Evolutionary conservation across 164 flowering plant species (phyloP), one percentile per base, ranked within the genome.

Genomic region (Magnolia officinalis): DNA sequence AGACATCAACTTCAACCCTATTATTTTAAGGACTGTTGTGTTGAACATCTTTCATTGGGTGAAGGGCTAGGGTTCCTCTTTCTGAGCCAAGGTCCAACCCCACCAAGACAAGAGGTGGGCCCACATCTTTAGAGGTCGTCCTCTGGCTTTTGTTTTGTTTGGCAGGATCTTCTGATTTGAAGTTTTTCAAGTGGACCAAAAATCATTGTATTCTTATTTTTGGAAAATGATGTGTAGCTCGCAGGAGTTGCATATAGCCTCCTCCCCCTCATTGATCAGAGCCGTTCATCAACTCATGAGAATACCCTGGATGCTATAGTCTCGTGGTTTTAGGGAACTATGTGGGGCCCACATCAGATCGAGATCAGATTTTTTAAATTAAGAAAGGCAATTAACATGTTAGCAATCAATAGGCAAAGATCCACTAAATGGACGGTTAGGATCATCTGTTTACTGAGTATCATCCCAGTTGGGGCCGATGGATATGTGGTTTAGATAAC

Each of bases 41-140:
- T 59, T 71, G 58, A 73, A 65, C 77, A 72, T 71, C 76, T 78
- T 78, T 77, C 80, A 86, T 74, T 78, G 79, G 45, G 68, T 65
- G 29, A 63, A 64, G 59, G 80, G 51, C 63, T 73, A 79, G 76
- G 77, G 78, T 63, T 80, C 78, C 75, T 4, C 81, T 75, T 82
- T 79, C 73, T 72, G 74, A 11, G 85, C 83, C 83, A 83, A 80
- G 81, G 63, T 75, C 81, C 81, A 79, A 80, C 76, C 31, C 83
- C 81, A 73, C 50, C 49, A 55, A 65, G 82, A 85, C 85, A 80
- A 80, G 58, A 45, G 55, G 70, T 72, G n/a, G 55, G 74, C 21
- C 59, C 67, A 74, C 49, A 66, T 51, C 74, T 79, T 73, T 70
- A 52, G 26, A 59, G n/a, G 76, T 50, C 14, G 50, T 31, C 20